phyloP scores from a whole-genome alignment of 169 alveolate species.

The Plasmodium gallinaceum region DNA sequence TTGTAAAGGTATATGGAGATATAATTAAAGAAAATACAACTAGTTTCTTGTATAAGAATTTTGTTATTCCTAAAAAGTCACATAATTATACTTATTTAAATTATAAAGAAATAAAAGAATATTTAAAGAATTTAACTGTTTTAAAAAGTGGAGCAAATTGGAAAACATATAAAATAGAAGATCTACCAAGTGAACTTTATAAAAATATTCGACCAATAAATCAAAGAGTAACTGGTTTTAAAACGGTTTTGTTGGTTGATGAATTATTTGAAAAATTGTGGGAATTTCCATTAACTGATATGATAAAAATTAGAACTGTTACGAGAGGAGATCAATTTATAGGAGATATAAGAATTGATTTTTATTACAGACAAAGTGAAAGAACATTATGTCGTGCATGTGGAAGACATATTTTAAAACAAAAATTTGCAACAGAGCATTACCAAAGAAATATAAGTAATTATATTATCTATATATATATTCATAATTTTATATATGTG shows the following conservation, averaged over 20 bases:
- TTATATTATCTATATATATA: slow-evolving; percentile 1
- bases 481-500: not conserved
- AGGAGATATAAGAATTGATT: slow-evolving; percentile 82
- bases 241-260: slow-evolving; percentile 80
- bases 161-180: slow-evolving; percentile 74
- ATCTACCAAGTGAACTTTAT: slow-evolving; percentile 45
- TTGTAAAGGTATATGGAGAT: slow-evolving; percentile 15
- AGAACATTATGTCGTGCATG: slow-evolving; percentile 82
- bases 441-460: slow-evolving; percentile 78
- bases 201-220: slow-evolving; percentile 80
- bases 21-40: slow-evolving; percentile 5
- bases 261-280: slow-evolving; percentile 83
- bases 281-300: slow-evolving; percentile 83
- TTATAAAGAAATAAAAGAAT: slow-evolving; percentile 37
- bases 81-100: slow-evolving; percentile 23
- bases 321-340: slow-evolving; percentile 84
- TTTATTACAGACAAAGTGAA: slow-evolving; percentile 82
- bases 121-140: slow-evolving; percentile 35
- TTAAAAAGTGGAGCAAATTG: slow-evolving; percentile 67
- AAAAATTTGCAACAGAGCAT: slow-evolving; percentile 83
- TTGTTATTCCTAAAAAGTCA: slow-evolving; percentile 1
- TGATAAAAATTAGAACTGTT: slow-evolving; percentile 80
- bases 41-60: slow-evolving; percentile 26
- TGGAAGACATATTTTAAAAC: slow-evolving; percentile 82
- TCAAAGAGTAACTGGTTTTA: slow-evolving; percentile 82